Base-by-base conservation (phyloP, 2,329 filamentous ascomycete species). In the Colletotrichum musicola region DNA sequence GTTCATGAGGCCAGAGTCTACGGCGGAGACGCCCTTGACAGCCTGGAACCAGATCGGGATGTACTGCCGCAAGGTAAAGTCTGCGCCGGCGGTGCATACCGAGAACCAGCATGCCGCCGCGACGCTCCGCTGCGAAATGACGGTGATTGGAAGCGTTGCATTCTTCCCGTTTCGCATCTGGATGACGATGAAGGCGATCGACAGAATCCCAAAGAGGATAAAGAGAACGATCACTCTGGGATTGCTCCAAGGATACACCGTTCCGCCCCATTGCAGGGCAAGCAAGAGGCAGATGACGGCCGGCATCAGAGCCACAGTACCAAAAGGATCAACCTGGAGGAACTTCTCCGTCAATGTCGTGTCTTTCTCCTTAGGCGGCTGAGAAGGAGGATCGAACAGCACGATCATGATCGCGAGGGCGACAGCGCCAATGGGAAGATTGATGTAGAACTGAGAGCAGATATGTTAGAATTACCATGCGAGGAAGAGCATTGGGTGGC, bases 261-360 rank as follows among this genome's bases (percentile, higher is more conserved):
- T 74, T 6, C 78, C 80, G 51, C 80, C 80, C 82, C 81, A 84
- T 62, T 84, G 81, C 12, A 85, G 75, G 4, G 83, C 83, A 4
- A 85, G 73, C 0, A 85, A 71, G 5, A 85, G 78, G 68, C 81
- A 84, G 50, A 83, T 73, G 6, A 72, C 55, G 9, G 62, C 71
- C 1, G 71, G 71, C 22, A 75, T 59, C 22, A 76, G 67, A 4
- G 55, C 49, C 4, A 71, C n/a, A 2, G 67, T 74, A n/a, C 74
- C 73, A 1, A 72, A 10, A 4, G 64, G 69, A 55, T 76, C 73
- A 12, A 76, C 54, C 42, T 75, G 73, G 58, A 71, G 42, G 1
- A 73, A 10, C 42, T 68, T 73, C 25, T 57, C 66, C 44, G 27
- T 20, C 0, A 30, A 18, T 6, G 30, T 61, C 1, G 51, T 30